Evolutionary conservation across 192 early-diverging fungal species (phyloP).

Genomic region (Entomortierella lignicola): DNA sequence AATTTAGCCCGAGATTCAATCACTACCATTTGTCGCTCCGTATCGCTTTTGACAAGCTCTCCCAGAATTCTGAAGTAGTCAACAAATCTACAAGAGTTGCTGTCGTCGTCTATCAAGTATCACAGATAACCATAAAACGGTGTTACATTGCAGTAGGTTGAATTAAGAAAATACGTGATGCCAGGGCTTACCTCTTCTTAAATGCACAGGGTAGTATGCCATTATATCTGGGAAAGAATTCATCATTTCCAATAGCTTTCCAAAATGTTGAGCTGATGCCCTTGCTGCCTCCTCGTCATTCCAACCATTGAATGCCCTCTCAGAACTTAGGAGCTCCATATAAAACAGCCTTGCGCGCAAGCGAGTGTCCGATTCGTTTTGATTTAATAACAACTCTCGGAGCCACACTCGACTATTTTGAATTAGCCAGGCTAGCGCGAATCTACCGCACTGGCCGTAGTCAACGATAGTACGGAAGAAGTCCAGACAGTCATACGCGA

Average conservation of each 20-base stretch:
- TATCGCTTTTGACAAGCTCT: conserved; percentile 26
- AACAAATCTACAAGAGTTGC: conserved; percentile 21
- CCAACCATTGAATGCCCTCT: conserved; percentile 50
- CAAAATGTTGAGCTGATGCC: conserved; percentile 21
- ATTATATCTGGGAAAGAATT: conserved; percentile 18
- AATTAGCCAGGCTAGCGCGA: conserved; percentile 30
- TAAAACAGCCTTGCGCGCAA: conserved; percentile 34
- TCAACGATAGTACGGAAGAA: conserved; percentile 45
- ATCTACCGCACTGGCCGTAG: conserved; percentile 41
- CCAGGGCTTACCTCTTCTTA: conserved; percentile 27
- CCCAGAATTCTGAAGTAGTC: conserved; percentile 40
- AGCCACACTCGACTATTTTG: conserved; percentile 29
- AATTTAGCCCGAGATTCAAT: background rate
- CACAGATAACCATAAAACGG: background rate
- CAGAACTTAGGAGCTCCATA: conserved; percentile 49
- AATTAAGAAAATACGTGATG: no score
- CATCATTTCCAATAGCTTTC: conserved; percentile 23
- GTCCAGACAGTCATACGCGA: conserved; percentile 42
- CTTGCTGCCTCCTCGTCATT: conserved; percentile 25
- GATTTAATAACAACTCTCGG: conserved; percentile 29
- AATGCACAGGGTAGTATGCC: conserved; percentile 18
- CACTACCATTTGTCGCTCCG: conserved; percentile 24
- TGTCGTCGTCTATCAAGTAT: conserved; percentile 14
- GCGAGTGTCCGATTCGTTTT: conserved; percentile 30
- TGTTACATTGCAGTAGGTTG: background rate